Percentiles rank a stretch among this genome's conserved stretches.
phyloP scores from a whole-genome alignment of 1,139 yeast species.

The Kurtzmaniella natalensis region DNA sequence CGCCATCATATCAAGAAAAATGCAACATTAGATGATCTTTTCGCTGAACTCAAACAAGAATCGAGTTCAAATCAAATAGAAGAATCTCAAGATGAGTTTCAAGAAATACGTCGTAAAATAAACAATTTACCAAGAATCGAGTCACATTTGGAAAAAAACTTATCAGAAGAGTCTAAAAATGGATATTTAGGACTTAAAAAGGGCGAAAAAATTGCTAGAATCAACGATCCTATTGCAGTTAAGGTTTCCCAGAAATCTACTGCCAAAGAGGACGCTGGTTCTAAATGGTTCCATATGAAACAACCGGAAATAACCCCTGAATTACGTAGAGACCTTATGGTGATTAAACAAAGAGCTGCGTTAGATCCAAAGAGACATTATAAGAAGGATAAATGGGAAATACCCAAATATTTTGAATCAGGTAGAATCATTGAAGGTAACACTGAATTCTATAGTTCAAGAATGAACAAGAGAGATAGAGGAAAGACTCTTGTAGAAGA shows the following conservation, averaged over 20 bases:
- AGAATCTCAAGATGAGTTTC: constrained; percentile 20
- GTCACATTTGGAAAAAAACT: constrained; percentile 23
- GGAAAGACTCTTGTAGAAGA: constrained; percentile 80
- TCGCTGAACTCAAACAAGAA: constrained; percentile 6
- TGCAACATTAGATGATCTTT: constrained; percentile 5
- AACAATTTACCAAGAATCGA: constrained; percentile 33
- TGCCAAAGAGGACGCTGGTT: constrained; percentile 36
- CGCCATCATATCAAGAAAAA: background rate
- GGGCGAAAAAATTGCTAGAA: constrained; percentile 22
- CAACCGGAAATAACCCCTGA: constrained; percentile 73
- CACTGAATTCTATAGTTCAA: constrained; percentile 70
- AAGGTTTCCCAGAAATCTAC: constrained; percentile 10
- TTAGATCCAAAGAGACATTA: constrained; percentile 95
- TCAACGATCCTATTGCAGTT: constrained; percentile 49
- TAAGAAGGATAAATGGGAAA: constrained; percentile 78
- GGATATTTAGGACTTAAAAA: constrained; percentile 2
- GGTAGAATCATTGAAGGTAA: constrained; percentile 87
- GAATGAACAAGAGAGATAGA: constrained; percentile 67
- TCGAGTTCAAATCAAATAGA: background rate
- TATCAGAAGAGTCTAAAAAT: constrained; percentile 12
- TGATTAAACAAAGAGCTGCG: constrained; percentile 83
- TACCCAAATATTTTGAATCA: constrained; percentile 79
- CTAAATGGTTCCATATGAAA: constrained; percentile 81
- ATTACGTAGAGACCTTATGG: constrained; percentile 69
- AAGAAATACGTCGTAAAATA: constrained; percentile 25